These are phyloP conservation scores for Yamadazyma epiphylla DNA, from an alignment of 1,139 yeast species.

Conservation along the genomic window DNA sequence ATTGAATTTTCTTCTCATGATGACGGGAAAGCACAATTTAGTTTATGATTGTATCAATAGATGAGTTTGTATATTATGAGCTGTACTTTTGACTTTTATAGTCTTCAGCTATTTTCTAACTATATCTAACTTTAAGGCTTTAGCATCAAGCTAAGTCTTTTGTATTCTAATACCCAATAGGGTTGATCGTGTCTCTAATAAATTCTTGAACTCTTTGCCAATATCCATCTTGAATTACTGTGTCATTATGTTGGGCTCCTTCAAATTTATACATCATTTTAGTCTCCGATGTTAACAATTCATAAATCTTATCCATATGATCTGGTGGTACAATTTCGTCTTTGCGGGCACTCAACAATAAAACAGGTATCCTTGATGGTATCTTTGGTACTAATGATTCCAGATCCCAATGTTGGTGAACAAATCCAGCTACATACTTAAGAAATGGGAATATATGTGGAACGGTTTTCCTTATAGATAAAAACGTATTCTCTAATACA, in stretches of 20 bases:
- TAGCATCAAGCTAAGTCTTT: too few species aligned
- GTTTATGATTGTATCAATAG: constrained; percentile 19
- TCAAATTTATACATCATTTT: constrained; percentile 53
- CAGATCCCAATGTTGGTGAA: constrained; percentile 83
- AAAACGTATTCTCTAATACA: constrained; percentile 82
- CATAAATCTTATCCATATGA: constrained; percentile 68
- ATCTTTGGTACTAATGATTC: constrained; percentile 56
- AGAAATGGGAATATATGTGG: constrained; percentile 79
- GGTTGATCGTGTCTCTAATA: constrained; percentile 38
- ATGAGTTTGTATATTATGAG: too few species aligned
- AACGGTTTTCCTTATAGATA: constrained; percentile 72
- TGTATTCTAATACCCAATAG: constrained; percentile 38
- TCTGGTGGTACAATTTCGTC: constrained; percentile 92
- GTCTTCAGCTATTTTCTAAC: too few species aligned
- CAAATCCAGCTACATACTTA: constrained; percentile 52
- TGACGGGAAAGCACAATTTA: constrained; percentile 40
- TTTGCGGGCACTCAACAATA: constrained; percentile 67
- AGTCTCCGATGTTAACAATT: constrained; percentile 39
- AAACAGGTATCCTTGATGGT: constrained; percentile 55
- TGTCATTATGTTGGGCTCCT: constrained; percentile 73
- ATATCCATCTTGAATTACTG: constrained; percentile 66
- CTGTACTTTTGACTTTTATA: too few species aligned
- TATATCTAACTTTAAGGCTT: too few species aligned
- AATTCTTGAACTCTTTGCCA: constrained; percentile 69
- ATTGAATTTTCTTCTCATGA: constrained; percentile 75